These are phyloP conservation scores for Diaporthe ilicicola DNA, from an alignment of 2,329 filamentous ascomycete genomes.

Conservation along the genomic window DNA sequence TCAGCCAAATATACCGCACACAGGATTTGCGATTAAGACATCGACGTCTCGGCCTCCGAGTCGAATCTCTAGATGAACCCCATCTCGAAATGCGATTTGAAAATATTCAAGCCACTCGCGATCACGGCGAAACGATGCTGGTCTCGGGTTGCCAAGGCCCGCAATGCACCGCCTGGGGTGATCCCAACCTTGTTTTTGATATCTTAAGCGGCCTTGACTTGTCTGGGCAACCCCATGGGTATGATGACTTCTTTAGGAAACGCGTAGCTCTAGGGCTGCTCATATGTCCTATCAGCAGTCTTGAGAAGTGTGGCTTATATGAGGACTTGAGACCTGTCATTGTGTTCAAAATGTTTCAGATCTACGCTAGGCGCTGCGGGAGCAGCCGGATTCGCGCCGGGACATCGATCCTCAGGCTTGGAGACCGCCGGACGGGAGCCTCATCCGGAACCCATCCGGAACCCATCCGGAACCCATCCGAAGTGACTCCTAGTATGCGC, in stretches of 20 bases:
- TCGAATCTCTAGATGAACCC: background rate
- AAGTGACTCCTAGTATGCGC: no score
- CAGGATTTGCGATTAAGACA: background rate
- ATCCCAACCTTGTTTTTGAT: background rate
- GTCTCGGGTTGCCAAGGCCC: slow-evolving; percentile 16
- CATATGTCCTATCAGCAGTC: background rate
- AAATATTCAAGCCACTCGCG: background rate
- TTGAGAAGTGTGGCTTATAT: background rate
- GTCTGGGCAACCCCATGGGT: no score
- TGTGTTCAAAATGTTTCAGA: background rate
- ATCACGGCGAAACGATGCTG: slow-evolving; percentile 10
- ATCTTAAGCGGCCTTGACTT: background rate
- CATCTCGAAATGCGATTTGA: slow-evolving; percentile 2
- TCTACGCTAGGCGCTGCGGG: background rate
- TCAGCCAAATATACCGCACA: no score
- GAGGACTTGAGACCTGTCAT: background rate
- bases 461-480: no score
- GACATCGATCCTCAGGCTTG: background rate
- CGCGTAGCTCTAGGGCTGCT: background rate
- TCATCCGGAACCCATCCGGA: background rate
- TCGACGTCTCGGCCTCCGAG: background rate
- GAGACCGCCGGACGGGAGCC: background rate
- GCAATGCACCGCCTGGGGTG: background rate
- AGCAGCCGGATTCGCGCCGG: slow-evolving; percentile 4
- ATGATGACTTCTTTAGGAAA: background rate